Percentiles rank a stretch among this genome's conserved stretches.
Conservation (phyloP, 2,329 filamentous ascomycete species). For the Sporothrix brasiliensis region DNA sequence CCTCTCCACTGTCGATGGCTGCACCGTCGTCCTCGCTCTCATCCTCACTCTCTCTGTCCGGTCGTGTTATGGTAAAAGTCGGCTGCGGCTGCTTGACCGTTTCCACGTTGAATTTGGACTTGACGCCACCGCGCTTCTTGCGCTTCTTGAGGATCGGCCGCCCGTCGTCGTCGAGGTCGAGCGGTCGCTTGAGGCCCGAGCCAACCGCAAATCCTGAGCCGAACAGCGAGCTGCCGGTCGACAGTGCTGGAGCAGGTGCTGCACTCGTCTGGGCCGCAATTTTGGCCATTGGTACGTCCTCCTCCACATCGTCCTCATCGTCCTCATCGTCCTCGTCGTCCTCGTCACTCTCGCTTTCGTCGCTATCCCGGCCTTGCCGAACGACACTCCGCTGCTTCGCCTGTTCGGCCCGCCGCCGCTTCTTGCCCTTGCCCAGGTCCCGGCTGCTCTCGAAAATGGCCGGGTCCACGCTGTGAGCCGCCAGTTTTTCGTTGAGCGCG, state of each 20-base stretch:
- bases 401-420: conserved; percentile 71
- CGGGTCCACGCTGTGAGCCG: conserved; percentile 77
- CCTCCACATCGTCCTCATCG: conserved; percentile 30
- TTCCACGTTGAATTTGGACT: conserved; percentile 71
- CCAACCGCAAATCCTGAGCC: conserved; percentile 52
- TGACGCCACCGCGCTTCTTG: conserved; percentile 68
- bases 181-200: conserved; percentile 81
- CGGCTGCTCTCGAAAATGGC: conserved; percentile 77
- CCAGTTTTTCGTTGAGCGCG: conserved; percentile 80
- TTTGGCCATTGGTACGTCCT: conserved; percentile 34
- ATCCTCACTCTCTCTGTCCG: conserved; percentile 2
- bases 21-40: conserved; percentile 37
- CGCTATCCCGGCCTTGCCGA: conserved; percentile 45
- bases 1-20: conserved; percentile 49
- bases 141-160: conserved; percentile 81
- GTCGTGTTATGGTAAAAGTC: background rate
- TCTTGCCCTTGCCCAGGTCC: conserved; percentile 70
- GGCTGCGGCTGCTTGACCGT: conserved; percentile 49
- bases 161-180: conserved; percentile 78
- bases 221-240: conserved; percentile 30
- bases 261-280: background rate
- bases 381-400: conserved; percentile 59
- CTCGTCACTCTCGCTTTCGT: conserved; percentile 43
- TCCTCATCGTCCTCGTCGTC: conserved; percentile 29
- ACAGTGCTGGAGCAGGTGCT: background rate